These are phyloP conservation scores for Phaseolus coccineus DNA, from an alignment of 331 rosid species.

Conservation along the genomic window DNA sequence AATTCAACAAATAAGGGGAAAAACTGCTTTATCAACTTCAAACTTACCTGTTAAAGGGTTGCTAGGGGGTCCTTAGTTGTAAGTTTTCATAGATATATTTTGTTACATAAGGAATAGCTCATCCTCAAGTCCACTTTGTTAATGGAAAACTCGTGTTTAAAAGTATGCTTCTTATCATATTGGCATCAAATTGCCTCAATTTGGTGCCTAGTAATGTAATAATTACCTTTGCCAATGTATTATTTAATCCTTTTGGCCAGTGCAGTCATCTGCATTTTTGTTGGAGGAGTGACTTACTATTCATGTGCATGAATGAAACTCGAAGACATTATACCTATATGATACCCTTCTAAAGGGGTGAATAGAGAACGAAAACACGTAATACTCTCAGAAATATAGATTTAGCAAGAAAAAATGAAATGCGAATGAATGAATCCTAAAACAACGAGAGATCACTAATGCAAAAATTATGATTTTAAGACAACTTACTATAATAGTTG, in stretches of 20 bases:
- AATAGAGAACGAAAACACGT: neutral
- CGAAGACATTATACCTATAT: neutral
- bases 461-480: neutral
- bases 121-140: slow-evolving; percentile 13
- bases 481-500: no score
- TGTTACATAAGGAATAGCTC: slow-evolving; percentile 40
- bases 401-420: neutral
- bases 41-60: slow-evolving; percentile 16
- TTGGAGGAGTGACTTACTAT: neutral
- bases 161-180: slow-evolving; percentile 35
- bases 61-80: slow-evolving; percentile 33
- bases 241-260: neutral
- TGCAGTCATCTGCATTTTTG: neutral
- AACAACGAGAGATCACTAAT: no score
- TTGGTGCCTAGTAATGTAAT: slow-evolving; percentile 22
- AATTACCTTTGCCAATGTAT: slow-evolving; percentile 4
- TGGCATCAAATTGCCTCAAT: slow-evolving; percentile 9
- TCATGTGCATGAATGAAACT: slow-evolving; percentile 25
- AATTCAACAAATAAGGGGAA: slow-evolving; percentile 30
- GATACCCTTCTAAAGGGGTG: neutral
- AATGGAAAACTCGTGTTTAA: slow-evolving; percentile 30
- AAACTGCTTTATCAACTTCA: slow-evolving; percentile 32
- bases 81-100: slow-evolving; percentile 36
- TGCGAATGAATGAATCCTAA: no score
- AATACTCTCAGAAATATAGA: neutral